These are phyloP conservation scores for Amanita muscaria DNA, from an alignment of 768 basidiomycete species.

Conservation along the genomic window DNA sequence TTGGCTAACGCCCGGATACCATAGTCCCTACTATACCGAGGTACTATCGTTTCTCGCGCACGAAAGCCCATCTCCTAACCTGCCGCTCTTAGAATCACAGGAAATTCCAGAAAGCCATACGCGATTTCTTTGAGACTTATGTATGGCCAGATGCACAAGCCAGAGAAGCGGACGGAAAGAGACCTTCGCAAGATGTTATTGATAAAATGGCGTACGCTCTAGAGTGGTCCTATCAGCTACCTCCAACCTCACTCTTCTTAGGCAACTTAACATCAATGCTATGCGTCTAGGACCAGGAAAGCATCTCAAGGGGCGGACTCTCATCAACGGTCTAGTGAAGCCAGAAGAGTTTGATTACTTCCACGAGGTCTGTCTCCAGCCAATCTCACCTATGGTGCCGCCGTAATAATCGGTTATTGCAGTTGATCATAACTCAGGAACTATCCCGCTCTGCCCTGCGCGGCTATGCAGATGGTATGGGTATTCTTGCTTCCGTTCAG, in stretches of 20 bases:
- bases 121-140: slow-evolving; percentile 59
- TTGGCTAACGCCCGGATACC: slow-evolving; percentile 59
- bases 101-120: slow-evolving; percentile 44
- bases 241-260: slow-evolving; percentile 34
- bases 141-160: slow-evolving; percentile 49
- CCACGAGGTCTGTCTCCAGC: slow-evolving; percentile 53
- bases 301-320: slow-evolving; percentile 71
- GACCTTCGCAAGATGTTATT: slow-evolving; percentile 69
- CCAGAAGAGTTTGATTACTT: slow-evolving; percentile 90
- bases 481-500: background rate
- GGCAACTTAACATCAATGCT: slow-evolving; percentile 66
- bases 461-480: slow-evolving; percentile 75
- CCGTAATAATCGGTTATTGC: background rate
- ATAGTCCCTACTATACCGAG: slow-evolving; percentile 70
- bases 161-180: slow-evolving; percentile 82
- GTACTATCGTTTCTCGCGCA: slow-evolving; percentile 22
- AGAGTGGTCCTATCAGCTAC: too few relatives aligned
- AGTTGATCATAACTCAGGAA: slow-evolving; percentile 85
- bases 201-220: slow-evolving; percentile 79
- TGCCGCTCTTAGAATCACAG: slow-evolving; percentile 37
- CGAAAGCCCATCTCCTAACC: background rate
- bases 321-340: slow-evolving; percentile 78
- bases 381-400: background rate
- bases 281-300: slow-evolving; percentile 96
- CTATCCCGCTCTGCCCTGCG: slow-evolving; percentile 57